Base-by-base conservation (phyloP, 306 rosid species). In the Elaeagnus macrophylla region DNA sequence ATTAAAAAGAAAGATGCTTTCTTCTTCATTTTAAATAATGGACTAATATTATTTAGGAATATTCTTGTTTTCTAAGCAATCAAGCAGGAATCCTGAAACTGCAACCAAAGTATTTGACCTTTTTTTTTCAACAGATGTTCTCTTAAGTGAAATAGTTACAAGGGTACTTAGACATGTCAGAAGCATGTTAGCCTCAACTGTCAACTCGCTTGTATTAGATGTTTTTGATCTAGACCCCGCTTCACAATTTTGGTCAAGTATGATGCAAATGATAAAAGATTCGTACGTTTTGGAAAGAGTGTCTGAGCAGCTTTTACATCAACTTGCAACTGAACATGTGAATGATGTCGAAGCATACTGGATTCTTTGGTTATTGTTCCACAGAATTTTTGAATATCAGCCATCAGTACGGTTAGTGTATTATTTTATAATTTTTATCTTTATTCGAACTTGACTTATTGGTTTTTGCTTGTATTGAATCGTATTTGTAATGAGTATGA, bases 301-400 rank as follows among this genome's bases (percentile, higher is more conserved):
- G 63, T 73, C 87, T 49, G 97, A 86, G 86, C 85, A 76, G 68
- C 81, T 91, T 71, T 77, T 91, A 63, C 87, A 65, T 64, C 73
- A 72, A 62, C 81, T 91, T 75, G 88, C 79, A 52, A 68, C 73
- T 55, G 69, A 62, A 61, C 64, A 67, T 48, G 82, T 66, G 51
- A 74, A 72, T 80, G 96, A 86, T 77, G 66, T 84, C 60, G 81
- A 84, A 73, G 95, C 87, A 19, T 86, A 84, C 67, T 86, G 97
- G 97, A 74, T 80, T 66, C 72, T 91, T 43, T 91, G 97, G 97
- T 62, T 86, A 54, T 70, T 84, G 58, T 91, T 86, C 70, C 71
- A 78, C 73, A 81, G 67, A 50, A 65, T 7, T 57, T 57, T 72
- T 54, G 74, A 53, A 56, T 60, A 49, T 54, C 96, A 68, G 48